Evolutionary conservation across 208 protist species (phyloP).

Genomic region (Crithidia mellificae): DNA sequence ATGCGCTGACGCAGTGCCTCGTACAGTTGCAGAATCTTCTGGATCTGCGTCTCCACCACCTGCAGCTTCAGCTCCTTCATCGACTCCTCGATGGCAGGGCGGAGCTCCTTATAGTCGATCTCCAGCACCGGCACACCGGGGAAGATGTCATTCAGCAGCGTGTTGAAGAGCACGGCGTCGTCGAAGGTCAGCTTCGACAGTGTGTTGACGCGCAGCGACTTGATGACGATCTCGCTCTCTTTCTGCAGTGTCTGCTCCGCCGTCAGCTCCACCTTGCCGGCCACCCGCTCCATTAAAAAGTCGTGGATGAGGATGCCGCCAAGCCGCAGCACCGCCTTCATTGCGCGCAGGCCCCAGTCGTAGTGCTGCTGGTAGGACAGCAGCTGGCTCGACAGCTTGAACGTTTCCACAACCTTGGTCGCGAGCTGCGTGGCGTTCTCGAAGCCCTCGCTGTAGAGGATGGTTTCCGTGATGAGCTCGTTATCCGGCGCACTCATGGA

Average conservation of each 20-base stretch:
- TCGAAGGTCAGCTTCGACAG: conserved; percentile 98
- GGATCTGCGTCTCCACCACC: conserved; percentile 83
- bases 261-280: conserved; percentile 57
- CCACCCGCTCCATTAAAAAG: conserved; percentile 86
- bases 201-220: conserved; percentile 97
- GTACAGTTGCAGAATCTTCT: conserved; percentile 97
- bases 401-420: conserved; percentile 94
- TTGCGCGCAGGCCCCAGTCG: conserved; percentile 98
- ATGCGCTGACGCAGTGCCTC: conserved; percentile 97
- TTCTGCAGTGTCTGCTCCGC: conserved; percentile 68
- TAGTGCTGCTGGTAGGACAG: conserved; percentile 98
- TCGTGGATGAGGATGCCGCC: conserved; percentile 90
- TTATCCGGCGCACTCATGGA: conserved; percentile 99
- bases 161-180: conserved; percentile 94
- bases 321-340: conserved; percentile 96
- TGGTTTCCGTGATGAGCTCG: conserved; percentile 97
- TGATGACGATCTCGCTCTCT: conserved; percentile 96
- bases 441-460: conserved; percentile 98
- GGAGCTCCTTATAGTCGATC: conserved; percentile 93
- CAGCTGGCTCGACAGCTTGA: conserved; percentile 93
- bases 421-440: conserved; percentile 92
- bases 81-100: conserved; percentile 88
- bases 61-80: conserved; percentile 92
- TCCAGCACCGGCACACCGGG: conserved; percentile 87
- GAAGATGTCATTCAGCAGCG: conserved; percentile 96